These are phyloP conservation scores for Crotalaria pallida DNA, from an alignment of 306 rosid species.

Conservation along the genomic window DNA sequence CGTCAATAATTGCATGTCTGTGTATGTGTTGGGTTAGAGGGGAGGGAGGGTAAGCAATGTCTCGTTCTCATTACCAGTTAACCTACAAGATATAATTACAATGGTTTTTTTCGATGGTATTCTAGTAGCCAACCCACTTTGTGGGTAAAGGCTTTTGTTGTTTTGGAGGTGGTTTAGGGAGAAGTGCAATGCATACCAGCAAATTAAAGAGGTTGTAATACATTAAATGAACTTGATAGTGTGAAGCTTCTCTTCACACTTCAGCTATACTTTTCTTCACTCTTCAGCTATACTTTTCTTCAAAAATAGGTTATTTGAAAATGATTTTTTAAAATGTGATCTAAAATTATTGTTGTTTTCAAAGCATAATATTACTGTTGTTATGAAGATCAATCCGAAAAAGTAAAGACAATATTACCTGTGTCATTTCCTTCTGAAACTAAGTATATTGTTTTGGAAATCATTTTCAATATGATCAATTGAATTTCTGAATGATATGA, in stretches of 20 bases:
- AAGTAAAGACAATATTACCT: background rate
- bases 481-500: background rate
- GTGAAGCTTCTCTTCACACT: too few species aligned
- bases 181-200: background rate
- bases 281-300: background rate
- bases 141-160: too few species aligned
- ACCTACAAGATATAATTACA: too few species aligned
- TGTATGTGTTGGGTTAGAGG: too few species aligned
- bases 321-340: too few species aligned
- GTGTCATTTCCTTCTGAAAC: background rate
- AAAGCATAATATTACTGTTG: background rate
- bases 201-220: background rate
- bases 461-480: background rate
- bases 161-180: background rate
- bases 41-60: too few species aligned
- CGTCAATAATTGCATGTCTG: too few species aligned
- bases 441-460: background rate
- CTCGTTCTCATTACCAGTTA: too few species aligned
- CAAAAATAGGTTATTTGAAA: too few species aligned
- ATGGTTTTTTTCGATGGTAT: too few species aligned
- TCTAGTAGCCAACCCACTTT: background rate
- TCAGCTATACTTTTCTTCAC: background rate
- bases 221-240: background rate
- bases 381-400: background rate
- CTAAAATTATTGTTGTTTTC: too few species aligned